Conservation (phyloP, 805 yeast genomes). For the Dipodascus geniculatus region DNA sequence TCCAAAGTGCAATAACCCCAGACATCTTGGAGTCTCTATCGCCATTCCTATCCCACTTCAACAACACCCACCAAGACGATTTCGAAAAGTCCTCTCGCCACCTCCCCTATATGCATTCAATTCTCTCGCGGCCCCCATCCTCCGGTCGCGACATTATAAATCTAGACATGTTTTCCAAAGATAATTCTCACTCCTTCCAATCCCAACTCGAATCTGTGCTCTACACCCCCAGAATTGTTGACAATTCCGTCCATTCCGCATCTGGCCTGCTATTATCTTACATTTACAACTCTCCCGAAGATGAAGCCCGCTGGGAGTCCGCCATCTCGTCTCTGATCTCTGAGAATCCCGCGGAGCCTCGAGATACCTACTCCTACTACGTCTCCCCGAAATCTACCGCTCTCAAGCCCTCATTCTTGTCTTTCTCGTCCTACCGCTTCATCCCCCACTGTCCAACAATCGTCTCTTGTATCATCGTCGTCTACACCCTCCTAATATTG, state of each 20-base stretch:
- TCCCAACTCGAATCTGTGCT: not conserved
- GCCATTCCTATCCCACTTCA: conserved; percentile 1
- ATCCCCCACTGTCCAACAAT: conserved; percentile 14
- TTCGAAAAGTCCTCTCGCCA: conserved; percentile 4
- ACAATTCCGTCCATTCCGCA: not conserved
- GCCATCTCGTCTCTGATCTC: conserved; percentile 19
- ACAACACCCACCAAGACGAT: conserved; percentile 4
- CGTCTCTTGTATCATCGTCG: conserved; percentile 14
- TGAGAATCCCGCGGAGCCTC: not conserved
- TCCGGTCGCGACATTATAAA: not conserved
- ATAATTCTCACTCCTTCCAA: not conserved
- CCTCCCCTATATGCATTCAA: conserved; percentile 2
- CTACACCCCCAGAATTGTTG: not conserved
- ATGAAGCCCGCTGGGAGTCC: conserved; percentile 32
- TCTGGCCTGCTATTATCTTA: conserved; percentile 1
- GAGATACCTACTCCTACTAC: conserved; percentile 8
- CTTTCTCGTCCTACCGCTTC: conserved; percentile 7
- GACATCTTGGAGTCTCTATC: conserved; percentile 17
- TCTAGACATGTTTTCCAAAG: not conserved
- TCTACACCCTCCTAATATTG: conserved; percentile 22
- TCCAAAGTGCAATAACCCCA: conserved; percentile 8
- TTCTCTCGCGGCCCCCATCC: not conserved
- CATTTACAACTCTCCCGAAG: not conserved
- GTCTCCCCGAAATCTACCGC: conserved; percentile 30
- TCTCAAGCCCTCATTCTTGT: conserved; percentile 8